Evolutionary conservation across 371 early-diverging fungal species (phyloP), one percentile per base, ranked within the genome.

Genomic region (Haplosporangium sp.): DNA sequence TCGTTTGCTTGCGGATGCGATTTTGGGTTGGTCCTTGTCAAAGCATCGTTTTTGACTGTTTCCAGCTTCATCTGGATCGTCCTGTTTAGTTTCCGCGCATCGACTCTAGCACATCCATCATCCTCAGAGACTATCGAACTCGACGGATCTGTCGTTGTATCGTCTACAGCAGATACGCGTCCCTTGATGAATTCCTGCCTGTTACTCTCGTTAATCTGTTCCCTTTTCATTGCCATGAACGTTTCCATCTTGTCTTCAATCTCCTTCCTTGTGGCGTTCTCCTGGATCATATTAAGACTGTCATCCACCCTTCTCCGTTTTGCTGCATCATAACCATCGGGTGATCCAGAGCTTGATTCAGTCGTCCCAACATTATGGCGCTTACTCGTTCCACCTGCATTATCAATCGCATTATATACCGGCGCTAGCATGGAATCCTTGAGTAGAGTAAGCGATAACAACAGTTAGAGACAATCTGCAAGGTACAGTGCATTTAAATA

Each of bases 61-160:
- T 92, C 92, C 69, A 90, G 85, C 62, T 90, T 92, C 95, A 94
- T 94, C 80, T 94, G 95, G 40, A 93, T 89, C 16, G 87, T 91
- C 10, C 95, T 82, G 69, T 94, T 93, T 43, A 94, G 86, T 67
- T 90, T 91, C 42, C 86, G 80, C 0, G 93, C 91, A 64, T 92
- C 91, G 3, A 87, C 85, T 56, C 95, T 85, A n/a, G 92, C 90
- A 69, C 92, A 90, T 1, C 79, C 80, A 46, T 74, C 67, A 45
- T 70, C 68, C 21, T 59, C 74, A n/a, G 16, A 51, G n/a, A 40
- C 56, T 29, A 45, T 21, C 29, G 62, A 6, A 8, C 64, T 57
- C 14, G 47, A n/a, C 5, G 62, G 42, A 23, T 55, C 82, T 5
- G 42, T 41, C n/a, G 18, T 59, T 11, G 47, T 36, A 9, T 2